Evolutionary conservation across 202 grass and related monocot genomes (phyloP).

Genomic region (Cymbopogon flexuosus): DNA sequence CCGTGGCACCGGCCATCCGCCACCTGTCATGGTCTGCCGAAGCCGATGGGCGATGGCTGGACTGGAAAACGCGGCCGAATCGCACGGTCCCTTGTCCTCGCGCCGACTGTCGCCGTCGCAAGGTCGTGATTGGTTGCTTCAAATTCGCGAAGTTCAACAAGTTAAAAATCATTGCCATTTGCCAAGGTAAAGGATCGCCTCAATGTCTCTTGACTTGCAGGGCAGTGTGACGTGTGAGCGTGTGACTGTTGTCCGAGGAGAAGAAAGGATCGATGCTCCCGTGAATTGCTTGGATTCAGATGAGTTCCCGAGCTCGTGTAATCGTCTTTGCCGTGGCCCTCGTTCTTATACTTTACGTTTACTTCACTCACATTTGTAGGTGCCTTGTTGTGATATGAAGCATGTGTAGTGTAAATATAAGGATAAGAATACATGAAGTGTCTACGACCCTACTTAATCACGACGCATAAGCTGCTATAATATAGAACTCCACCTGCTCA

Average conservation of each 20-base stretch:
- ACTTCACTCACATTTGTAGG: too few species aligned
- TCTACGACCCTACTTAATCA: not conserved
- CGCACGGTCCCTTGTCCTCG: not conserved
- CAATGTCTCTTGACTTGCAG: not conserved
- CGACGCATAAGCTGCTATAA: too few species aligned
- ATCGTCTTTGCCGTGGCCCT: not conserved
- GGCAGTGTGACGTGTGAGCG: too few species aligned
- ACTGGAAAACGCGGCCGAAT: not conserved
- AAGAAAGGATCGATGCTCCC: conserved; percentile 12
- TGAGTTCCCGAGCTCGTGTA: not conserved
- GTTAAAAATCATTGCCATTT: not conserved
- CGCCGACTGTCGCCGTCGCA: not conserved
- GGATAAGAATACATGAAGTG: too few species aligned
- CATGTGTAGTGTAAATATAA: too few species aligned
- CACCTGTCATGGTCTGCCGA: not conserved
- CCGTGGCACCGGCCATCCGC: not conserved
- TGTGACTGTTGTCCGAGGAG: not conserved
- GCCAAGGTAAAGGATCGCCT: not conserved
- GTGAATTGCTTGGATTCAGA: not conserved
- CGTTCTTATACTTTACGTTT: not conserved
- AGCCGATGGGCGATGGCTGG: not conserved
- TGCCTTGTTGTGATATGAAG: too few species aligned
- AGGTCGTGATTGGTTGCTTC: not conserved
- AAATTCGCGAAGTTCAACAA: too few species aligned
- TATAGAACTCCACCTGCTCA: not conserved